Evolutionary conservation across 257 asterid genomes (phyloP), one percentile per base, ranked within the genome.

Genomic region (Striga asiatica): DNA sequence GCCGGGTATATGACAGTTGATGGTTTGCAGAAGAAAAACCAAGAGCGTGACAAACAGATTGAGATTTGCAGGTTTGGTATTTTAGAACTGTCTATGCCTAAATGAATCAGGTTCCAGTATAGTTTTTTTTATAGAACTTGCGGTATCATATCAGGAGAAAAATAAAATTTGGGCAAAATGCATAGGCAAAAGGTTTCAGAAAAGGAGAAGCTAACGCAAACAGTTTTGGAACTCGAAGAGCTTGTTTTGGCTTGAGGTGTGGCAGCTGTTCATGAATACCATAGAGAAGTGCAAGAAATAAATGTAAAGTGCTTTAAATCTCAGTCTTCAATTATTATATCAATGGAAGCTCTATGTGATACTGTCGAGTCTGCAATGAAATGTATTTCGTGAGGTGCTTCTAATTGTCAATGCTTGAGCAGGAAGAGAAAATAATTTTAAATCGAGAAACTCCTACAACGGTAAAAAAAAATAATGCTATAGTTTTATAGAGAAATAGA

Each of bases 211-310:
- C 82, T 88, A 54, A 81, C 83, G 2, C 95, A 80, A 76, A 80
- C 84, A 17, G 86, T 88, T 50, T 80, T 68, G 58, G 95, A 88
- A 67, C 95, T 88, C 43, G 97, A 88, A 76, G 97, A 88, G 76
- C 94, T 88, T 63, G 94, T 88, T 69, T 77, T 88, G 75, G 88
- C 94, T 35, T 94, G 97, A 60, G 97, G 94, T 21, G 95, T 91
- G 69, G 94, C 97, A 17, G 91, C 94, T 54, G 91, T 88, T 16
- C 88, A 94, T 37, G 97, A 84, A 38, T 84, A 80, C 73, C 86
- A 88, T 66, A 64, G 85, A 28, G 80, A 84, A 80, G 76, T 88
- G 66, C 94, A 80, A 72, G 97, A 88, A 75, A 67, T 88, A 61
- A 84, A 88, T 66, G 95, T 84, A 76, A n/a, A 58, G 38, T 3